Evolutionary conservation across 2,329 filamentous ascomycete species (phyloP).

Genomic region (Neonectria hederae): DNA sequence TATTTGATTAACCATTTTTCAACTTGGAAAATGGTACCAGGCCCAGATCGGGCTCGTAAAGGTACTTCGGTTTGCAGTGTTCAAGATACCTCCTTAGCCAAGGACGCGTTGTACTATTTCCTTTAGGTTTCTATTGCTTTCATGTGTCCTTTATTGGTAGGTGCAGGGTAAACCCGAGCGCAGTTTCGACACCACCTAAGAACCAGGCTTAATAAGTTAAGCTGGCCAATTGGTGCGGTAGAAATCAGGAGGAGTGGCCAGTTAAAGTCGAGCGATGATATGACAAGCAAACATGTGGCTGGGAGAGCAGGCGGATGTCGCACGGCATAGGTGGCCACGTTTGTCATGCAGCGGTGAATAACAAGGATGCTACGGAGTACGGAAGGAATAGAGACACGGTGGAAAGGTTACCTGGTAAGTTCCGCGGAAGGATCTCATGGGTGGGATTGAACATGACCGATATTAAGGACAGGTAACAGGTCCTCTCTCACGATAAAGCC

Average conservation of each 20-base stretch:
- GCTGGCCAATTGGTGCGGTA: too few species aligned
- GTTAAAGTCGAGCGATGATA: not conserved
- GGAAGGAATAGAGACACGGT: not conserved
- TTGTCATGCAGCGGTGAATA: not conserved
- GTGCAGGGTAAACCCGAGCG: not conserved
- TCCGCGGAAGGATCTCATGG: constrained; percentile 13
- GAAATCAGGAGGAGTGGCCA: too few species aligned
- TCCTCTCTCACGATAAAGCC: constrained; percentile 10
- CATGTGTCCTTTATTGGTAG: not conserved
- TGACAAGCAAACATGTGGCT: not conserved
- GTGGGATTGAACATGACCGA: constrained; percentile 17
- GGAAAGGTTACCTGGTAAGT: not conserved
- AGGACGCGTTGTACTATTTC: not conserved
- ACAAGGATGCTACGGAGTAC: not conserved
- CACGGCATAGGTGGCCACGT: not conserved
- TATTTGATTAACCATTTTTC: not conserved
- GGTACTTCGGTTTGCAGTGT: not conserved
- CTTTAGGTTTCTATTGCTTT: not conserved
- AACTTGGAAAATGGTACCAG: not conserved
- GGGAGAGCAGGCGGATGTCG: not conserved
- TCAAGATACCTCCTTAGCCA: not conserved
- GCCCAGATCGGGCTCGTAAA: not conserved
- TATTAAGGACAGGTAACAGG: constrained; percentile 26
- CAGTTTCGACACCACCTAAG: not conserved
- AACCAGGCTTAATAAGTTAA: not conserved